Evolutionary conservation across 2,329 filamentous ascomycete species (phyloP).

Genomic region (Neonectria faginata): DNA sequence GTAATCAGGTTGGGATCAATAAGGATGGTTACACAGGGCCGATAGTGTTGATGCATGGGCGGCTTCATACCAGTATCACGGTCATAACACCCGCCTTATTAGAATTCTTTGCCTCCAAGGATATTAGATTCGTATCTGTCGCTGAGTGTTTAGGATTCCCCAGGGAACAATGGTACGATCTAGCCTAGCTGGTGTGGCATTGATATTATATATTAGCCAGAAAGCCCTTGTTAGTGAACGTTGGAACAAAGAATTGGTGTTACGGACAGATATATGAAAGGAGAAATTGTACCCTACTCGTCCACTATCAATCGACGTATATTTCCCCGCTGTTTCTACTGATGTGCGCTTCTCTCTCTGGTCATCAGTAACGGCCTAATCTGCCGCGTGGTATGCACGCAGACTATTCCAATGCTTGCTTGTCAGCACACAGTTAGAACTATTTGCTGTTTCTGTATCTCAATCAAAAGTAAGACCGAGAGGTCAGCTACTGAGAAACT

Average conservation of each 20-base stretch:
- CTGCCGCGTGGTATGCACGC: no score
- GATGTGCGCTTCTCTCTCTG: no score
- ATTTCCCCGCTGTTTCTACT: no score
- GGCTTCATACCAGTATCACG: constrained; percentile 16
- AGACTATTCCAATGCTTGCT: no score
- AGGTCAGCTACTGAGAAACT: background rate
- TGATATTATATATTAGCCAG: background rate
- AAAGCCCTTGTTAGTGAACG: background rate
- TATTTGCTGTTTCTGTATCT: background rate
- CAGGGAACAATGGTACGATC: constrained; percentile 7
- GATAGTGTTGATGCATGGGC: constrained; percentile 16
- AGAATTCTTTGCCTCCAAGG: constrained; percentile 9
- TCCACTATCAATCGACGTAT: no score
- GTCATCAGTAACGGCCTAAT: no score
- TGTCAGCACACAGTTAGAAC: background rate
- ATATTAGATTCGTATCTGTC: constrained; percentile 13
- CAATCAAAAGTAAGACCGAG: background rate
- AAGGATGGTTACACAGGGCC: constrained; percentile 9
- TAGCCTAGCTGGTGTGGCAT: background rate
- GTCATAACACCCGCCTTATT: constrained; percentile 12
- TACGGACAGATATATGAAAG: background rate
- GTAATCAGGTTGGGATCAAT: constrained; percentile 1
- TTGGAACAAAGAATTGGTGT: background rate
- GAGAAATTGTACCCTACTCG: no score
- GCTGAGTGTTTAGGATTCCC: constrained; percentile 12